Evolutionary conservation across 2,329 filamentous ascomycete genomes (phyloP).

Genomic region (Cryphonectria radicalis): DNA sequence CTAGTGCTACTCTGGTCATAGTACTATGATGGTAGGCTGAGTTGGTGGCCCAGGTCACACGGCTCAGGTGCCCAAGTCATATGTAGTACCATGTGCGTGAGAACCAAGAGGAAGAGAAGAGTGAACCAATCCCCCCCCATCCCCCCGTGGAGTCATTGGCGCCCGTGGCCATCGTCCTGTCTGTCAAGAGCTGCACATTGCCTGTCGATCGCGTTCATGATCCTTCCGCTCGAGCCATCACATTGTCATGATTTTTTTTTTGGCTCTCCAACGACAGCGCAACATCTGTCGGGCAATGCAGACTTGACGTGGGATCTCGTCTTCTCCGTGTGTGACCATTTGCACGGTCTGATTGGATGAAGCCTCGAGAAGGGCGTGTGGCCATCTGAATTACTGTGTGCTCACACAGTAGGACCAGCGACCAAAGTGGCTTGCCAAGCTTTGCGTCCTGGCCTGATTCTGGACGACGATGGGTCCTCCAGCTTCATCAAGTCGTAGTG

Average conservation of each 20-base stretch:
- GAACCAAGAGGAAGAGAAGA: not conserved
- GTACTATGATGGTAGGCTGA: not conserved
- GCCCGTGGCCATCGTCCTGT: not conserved
- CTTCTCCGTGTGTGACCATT: not conserved
- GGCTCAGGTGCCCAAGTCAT: not conserved
- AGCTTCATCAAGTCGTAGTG: not conserved
- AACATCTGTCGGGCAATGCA: not conserved
- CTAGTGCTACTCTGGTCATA: not conserved
- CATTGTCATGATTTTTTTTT: not conserved
- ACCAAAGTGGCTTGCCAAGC: not conserved
- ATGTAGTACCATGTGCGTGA: not conserved
- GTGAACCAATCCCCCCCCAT: not conserved
- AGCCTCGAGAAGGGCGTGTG: not conserved
- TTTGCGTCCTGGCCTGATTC: not conserved
- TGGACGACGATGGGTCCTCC: not conserved
- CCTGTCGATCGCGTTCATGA: not conserved
- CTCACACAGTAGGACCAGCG: not conserved
- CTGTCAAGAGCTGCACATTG: not conserved
- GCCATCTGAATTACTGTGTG: not conserved
- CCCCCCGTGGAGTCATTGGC: not conserved
- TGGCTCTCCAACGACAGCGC: not conserved
- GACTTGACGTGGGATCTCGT: not conserved
- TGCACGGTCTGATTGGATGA: not conserved
- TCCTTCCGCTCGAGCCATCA: not conserved
- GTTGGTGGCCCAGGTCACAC: not conserved